phyloP scores from a whole-genome alignment of 805 yeast genomes.

The Pichia nanzhaoensis region DNA sequence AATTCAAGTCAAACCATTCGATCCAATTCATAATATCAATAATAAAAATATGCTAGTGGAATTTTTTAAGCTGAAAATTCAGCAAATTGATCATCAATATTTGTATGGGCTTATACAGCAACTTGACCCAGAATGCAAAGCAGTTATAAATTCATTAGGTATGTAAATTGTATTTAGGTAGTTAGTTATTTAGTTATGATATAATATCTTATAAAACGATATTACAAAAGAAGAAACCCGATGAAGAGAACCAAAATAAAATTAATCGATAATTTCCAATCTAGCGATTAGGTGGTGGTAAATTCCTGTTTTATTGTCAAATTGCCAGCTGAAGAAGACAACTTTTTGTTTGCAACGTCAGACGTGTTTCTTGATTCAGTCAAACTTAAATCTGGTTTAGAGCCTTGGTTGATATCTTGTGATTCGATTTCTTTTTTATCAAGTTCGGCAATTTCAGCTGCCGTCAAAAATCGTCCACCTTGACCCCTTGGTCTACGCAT shows the following conservation, averaged over 20 bases:
- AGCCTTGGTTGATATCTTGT: neutral
- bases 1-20: slow-evolving; percentile 54
- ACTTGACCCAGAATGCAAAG: slow-evolving; percentile 8
- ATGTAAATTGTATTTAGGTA: neutral
- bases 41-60: slow-evolving; percentile 29
- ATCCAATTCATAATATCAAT: slow-evolving; percentile 56
- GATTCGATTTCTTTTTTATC: slow-evolving; percentile 6
- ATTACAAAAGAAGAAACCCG: neutral
- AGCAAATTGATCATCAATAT: slow-evolving; percentile 2
- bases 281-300: too few species aligned
- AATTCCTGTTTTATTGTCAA: too few species aligned
- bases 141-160: slow-evolving; percentile 3
- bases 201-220: too few species aligned
- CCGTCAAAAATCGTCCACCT: slow-evolving; percentile 95
- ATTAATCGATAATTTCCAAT: too few species aligned
- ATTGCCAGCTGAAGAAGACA: too few species aligned
- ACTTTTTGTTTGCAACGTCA: neutral
- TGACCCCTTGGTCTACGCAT: slow-evolving; percentile 99
- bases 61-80: slow-evolving; percentile 24
- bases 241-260: neutral
- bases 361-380: neutral
- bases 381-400: neutral
- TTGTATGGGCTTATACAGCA: slow-evolving; percentile 1
- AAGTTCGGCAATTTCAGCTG: slow-evolving; percentile 75
- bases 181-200: neutral